Conservation (phyloP, 305 asterid species). For the Euphrasia arctica region DNA sequence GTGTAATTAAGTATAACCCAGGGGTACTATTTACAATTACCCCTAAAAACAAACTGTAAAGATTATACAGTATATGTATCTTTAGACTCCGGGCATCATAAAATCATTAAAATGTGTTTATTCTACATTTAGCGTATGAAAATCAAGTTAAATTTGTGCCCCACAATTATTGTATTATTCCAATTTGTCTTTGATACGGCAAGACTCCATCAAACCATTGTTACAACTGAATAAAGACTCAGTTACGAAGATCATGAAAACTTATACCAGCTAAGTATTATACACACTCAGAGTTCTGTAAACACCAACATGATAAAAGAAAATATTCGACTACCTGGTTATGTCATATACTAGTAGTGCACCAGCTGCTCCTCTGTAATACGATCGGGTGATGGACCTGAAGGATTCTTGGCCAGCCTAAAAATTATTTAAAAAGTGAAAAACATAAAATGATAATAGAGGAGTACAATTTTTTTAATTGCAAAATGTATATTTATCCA, state of each 20-base stretch:
- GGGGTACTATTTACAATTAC: background rate
- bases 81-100: background rate
- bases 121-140: background rate
- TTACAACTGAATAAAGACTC: background rate
- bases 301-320: background rate
- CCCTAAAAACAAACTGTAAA: background rate
- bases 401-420: slow-evolving; percentile 87
- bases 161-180: background rate
- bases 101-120: background rate
- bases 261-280: background rate
- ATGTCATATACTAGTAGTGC: slow-evolving; percentile 84
- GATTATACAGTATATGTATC: too few species aligned
- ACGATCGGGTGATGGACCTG: slow-evolving; percentile 78
- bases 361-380: slow-evolving; percentile 92
- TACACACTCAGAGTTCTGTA: background rate
- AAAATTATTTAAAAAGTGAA: slow-evolving; percentile 1
- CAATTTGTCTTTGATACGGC: background rate
- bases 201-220: background rate
- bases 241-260: slow-evolving; percentile 6
- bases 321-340: slow-evolving; percentile 45
- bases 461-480: background rate
- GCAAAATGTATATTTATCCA: too few species aligned
- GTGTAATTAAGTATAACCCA: background rate
- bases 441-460: background rate
- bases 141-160: background rate